Conservation (phyloP, 2,329 filamentous ascomycete species). For the Ophiosphaerella narmari region DNA sequence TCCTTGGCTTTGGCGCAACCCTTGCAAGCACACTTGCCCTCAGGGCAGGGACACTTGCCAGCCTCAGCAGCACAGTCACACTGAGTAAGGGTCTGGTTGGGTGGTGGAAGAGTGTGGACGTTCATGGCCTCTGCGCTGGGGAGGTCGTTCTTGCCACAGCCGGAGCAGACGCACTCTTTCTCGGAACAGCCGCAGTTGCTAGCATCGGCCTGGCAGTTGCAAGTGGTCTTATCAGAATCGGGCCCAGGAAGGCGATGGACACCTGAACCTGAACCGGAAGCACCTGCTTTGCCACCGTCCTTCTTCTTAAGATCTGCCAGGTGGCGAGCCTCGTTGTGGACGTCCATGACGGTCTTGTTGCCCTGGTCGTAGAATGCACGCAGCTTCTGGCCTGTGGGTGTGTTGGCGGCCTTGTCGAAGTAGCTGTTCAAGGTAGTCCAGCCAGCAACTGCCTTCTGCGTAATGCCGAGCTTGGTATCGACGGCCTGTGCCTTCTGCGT, state of each 20-base stretch:
- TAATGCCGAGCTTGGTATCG: constrained; percentile 83
- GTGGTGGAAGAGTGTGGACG: constrained; percentile 41
- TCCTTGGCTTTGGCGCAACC: constrained; percentile 50
- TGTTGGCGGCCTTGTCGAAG: constrained; percentile 90
- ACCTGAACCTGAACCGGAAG: background rate
- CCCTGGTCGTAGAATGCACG: constrained; percentile 85
- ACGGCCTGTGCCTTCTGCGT: constrained; percentile 82
- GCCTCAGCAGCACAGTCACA: constrained; percentile 55
- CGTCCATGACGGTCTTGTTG: constrained; percentile 88
- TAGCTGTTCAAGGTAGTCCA: constrained; percentile 78
- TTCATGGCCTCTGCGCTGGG: constrained; percentile 43
- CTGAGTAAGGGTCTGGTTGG: constrained; percentile 49
- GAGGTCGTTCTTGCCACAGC: constrained; percentile 15
- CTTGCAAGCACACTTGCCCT: constrained; percentile 54
- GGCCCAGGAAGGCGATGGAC: constrained; percentile 4
- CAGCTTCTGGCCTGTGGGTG: constrained; percentile 85
- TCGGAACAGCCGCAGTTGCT: constrained; percentile 3
- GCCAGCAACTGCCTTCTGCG: constrained; percentile 69
- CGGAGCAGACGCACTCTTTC: constrained; percentile 5
- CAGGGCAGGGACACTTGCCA: constrained; percentile 51
- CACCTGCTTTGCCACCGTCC: constrained; percentile 6
- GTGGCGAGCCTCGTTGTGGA: constrained; percentile 87
- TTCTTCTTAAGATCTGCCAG: constrained; percentile 82
- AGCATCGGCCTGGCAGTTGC: constrained; percentile 4
- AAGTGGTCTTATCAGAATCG: constrained; percentile 5